Evolutionary conservation across 129 eudicot species (phyloP).

Genomic region (Oenanthe sinensis): DNA sequence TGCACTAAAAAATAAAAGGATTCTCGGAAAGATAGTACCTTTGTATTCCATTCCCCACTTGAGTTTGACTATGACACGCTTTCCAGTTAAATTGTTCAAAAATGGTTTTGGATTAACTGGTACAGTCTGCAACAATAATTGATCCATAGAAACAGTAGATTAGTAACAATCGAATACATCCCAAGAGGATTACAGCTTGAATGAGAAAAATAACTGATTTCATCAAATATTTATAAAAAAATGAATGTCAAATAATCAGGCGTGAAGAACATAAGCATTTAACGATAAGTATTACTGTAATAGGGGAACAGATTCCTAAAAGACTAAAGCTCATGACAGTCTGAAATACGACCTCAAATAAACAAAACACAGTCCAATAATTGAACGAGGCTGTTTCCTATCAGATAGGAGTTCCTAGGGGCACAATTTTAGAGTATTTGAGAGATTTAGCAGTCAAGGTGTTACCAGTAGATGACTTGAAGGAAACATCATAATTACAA

Average conservation of each 20-base stretch:
- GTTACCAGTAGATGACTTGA: not conserved
- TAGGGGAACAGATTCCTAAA: not conserved
- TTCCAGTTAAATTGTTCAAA: slow-evolving; percentile 85
- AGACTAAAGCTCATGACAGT: not conserved
- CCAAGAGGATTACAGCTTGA: not conserved
- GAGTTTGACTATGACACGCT: slow-evolving; percentile 73
- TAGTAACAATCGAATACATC: not conserved
- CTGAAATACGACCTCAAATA: not conserved
- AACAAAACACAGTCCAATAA: not conserved
- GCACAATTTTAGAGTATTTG: not conserved
- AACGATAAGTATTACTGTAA: not conserved
- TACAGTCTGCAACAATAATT: slow-evolving; percentile 41
- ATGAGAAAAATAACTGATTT: not conserved
- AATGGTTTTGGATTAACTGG: slow-evolving; percentile 86
- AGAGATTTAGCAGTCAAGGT: not conserved
- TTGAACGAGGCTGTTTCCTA: not conserved
- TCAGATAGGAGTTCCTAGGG: not conserved
- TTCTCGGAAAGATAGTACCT: slow-evolving; percentile 25
- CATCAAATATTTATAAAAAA: not conserved
- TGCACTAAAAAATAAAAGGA: not conserved
- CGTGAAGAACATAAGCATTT: not conserved
- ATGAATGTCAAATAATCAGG: not conserved
- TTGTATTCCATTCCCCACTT: slow-evolving; percentile 97
- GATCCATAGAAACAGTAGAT: not conserved
- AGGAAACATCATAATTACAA: not conserved